Evolutionary conservation across 257 asterid species (phyloP).

Genomic region (Solanum paucissectum): DNA sequence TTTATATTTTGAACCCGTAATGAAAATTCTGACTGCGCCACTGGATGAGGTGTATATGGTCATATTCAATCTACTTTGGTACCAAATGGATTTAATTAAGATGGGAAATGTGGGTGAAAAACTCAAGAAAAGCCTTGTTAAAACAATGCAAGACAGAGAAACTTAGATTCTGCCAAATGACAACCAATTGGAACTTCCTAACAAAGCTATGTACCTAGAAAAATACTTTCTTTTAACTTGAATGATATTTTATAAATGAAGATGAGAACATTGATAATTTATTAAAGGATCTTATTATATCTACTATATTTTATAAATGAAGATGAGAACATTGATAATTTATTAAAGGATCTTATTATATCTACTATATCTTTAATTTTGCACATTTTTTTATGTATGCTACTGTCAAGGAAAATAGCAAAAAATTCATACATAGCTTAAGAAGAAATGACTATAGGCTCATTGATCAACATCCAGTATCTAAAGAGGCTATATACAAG

Average conservation of each 20-base stretch:
- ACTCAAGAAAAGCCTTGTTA: background rate
- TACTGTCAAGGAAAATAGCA: background rate
- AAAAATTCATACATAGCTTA: background rate
- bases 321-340: background rate
- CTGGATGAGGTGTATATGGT: background rate
- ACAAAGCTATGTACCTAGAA: background rate
- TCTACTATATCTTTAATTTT: background rate
- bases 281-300: background rate
- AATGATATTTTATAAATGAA: background rate
- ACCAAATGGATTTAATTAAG: background rate
- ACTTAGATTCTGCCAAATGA: background rate
- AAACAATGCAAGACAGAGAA: background rate
- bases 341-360: background rate
- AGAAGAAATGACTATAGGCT: background rate
- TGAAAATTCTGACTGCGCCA: fast-evolving
- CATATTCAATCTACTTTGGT: background rate
- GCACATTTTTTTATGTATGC: background rate
- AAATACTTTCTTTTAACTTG: background rate
- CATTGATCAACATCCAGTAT: background rate
- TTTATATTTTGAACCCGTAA: background rate
- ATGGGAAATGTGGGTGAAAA: background rate
- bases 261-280: background rate
- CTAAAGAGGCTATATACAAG: background rate
- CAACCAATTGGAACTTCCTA: background rate
- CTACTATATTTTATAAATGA: background rate